Evolutionary conservation across 352 stramenopile genomes (phyloP).

Genomic region (Phytophthora boehmeriae): DNA sequence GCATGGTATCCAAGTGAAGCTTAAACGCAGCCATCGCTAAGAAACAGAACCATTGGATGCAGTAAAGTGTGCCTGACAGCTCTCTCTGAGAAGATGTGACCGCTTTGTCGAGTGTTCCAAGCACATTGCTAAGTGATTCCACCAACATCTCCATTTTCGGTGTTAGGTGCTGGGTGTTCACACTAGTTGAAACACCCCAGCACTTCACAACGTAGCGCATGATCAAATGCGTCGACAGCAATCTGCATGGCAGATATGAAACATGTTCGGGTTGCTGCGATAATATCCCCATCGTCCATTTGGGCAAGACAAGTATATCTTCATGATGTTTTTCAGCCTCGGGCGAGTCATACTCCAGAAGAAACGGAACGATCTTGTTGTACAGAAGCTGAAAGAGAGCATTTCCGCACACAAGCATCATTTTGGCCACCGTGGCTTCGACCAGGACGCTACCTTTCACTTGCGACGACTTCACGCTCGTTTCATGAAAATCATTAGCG

Average conservation of each 20-base stretch:
- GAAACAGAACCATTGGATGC: conserved; percentile 45
- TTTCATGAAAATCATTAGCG: conserved; percentile 5
- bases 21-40: conserved; percentile 16
- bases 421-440: conserved; percentile 29
- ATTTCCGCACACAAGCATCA: conserved; percentile 36
- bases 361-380: conserved; percentile 24
- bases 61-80: conserved; percentile 28
- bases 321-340: not conserved
- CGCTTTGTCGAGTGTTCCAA: conserved; percentile 29
- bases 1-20: conserved; percentile 15
- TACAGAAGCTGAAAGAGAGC: conserved; percentile 21
- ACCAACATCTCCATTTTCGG: conserved; percentile 17
- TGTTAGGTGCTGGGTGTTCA: conserved; percentile 1
- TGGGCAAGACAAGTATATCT: conserved; percentile 19
- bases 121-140: conserved; percentile 29
- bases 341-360: conserved; percentile 30
- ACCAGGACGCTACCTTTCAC: conserved; percentile 30
- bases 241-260: conserved; percentile 9
- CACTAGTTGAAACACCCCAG: conserved; percentile 29
- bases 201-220: conserved; percentile 41
- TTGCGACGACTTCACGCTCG: not conserved
- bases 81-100: conserved; percentile 28
- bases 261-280: conserved; percentile 5
- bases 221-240: conserved; percentile 21
- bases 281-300: conserved; percentile 12